These are phyloP conservation scores for Cordyceps fumosorosea DNA, from an alignment of 2,329 filamentous ascomycete genomes.

Conservation along the genomic window DNA sequence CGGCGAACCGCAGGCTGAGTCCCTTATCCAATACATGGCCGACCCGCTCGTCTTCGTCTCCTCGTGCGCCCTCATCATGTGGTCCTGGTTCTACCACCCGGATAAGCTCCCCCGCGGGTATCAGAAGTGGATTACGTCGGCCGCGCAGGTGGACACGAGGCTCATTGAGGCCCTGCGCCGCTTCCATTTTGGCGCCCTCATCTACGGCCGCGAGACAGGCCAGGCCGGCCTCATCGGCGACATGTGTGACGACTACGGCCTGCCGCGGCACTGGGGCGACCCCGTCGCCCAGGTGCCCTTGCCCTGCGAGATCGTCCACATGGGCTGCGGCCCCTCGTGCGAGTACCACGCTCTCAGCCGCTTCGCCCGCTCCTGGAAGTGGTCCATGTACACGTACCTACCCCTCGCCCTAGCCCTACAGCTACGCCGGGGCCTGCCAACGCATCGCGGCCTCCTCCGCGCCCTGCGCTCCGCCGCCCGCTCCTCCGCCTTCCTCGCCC, in stretches of 20 bases:
- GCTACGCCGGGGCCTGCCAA: conserved; percentile 28
- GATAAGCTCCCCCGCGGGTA: conserved; percentile 65
- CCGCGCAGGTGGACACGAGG: conserved; percentile 67
- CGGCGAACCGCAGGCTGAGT: conserved; percentile 22
- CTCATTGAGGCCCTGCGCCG: conserved; percentile 68
- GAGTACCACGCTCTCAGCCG: conserved; percentile 66
- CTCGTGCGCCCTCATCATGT: conserved; percentile 75
- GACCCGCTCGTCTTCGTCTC: conserved; percentile 66
- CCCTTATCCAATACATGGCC: conserved; percentile 32
- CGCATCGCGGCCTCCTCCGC: conserved; percentile 38
- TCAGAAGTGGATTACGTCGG: conserved; percentile 74
- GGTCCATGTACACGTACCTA: conserved; percentile 70
- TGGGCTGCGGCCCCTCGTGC: conserved; percentile 66
- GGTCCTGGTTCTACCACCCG: conserved; percentile 78
- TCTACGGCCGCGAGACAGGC: conserved; percentile 68
- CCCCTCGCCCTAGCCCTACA: conserved; percentile 64
- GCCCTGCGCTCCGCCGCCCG: conserved; percentile 56
- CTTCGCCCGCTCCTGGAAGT: conserved; percentile 62
- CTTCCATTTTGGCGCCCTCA: conserved; percentile 54
- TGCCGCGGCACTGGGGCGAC: conserved; percentile 67
- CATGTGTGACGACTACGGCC: conserved; percentile 66
- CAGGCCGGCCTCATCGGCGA: conserved; percentile 59
- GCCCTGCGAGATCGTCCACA: conserved; percentile 79
- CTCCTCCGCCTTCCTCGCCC: conserved; percentile 70
- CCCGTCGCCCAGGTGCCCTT: conserved; percentile 63